Evolutionary conservation across 129 eudicot genomes (phyloP).

Genomic region (Flaveria linearis): DNA sequence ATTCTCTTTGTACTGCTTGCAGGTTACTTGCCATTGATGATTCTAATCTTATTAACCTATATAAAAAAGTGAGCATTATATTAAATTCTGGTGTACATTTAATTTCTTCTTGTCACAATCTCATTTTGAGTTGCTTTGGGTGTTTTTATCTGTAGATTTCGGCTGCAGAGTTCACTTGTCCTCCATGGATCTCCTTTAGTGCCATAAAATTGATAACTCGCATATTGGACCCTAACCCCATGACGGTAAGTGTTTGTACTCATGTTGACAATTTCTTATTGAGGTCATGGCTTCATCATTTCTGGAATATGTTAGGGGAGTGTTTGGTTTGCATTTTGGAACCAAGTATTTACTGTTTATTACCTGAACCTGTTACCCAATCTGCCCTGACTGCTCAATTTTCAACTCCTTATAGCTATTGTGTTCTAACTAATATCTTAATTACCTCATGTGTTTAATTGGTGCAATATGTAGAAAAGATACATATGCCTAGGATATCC

Average conservation of each 20-base stretch:
- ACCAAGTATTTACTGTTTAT: no score
- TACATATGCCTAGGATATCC: no score
- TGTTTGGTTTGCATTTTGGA: no score
- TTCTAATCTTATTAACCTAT: slow-evolving; percentile 91
- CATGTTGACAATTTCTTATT: not conserved
- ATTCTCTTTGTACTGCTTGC: slow-evolving; percentile 96
- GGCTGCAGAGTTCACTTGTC: slow-evolving; percentile 89
- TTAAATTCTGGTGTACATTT: not conserved
- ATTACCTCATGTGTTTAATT: no score
- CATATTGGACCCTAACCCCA: slow-evolving; percentile 88
- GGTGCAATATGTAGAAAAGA: no score
- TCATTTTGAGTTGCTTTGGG: slow-evolving; percentile 15
- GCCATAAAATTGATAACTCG: slow-evolving; percentile 79
- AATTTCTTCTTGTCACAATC: slow-evolving; percentile 5
- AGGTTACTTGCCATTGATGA: slow-evolving; percentile 99
- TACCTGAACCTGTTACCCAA: no score
- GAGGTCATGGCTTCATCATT: not conserved
- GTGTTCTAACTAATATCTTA: no score
- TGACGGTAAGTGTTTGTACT: slow-evolving; percentile 55
- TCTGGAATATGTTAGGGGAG: no score
- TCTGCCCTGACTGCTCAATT: no score
- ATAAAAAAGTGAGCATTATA: slow-evolving; percentile 82
- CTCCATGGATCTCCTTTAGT: slow-evolving; percentile 92
- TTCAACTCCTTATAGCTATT: no score
- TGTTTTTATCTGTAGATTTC: slow-evolving; percentile 57